phyloP scores from a whole-genome alignment of 306 rosid genomes.

The Argentina anserina region DNA sequence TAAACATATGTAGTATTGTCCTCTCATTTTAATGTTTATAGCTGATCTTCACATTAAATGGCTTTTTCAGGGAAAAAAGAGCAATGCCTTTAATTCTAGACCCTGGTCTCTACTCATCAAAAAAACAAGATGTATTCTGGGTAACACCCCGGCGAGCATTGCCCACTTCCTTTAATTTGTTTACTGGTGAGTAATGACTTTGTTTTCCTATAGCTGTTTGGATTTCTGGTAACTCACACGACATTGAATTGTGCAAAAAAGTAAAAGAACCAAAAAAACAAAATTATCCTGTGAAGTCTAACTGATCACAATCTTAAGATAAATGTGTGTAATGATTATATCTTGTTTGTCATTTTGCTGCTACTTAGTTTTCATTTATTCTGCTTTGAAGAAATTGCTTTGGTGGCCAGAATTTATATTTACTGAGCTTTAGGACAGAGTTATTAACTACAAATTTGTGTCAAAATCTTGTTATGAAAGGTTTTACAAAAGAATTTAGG shows the following conservation, averaged over 20 bases:
- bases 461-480: background rate
- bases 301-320: background rate
- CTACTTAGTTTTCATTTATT: background rate
- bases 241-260: background rate
- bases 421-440: background rate
- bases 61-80: slow-evolving; percentile 61
- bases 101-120: slow-evolving; percentile 76
- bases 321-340: background rate
- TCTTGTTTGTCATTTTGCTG: background rate
- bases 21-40: background rate
- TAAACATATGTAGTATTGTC: slow-evolving; percentile 3
- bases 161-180: slow-evolving; percentile 77
- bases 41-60: slow-evolving; percentile 9
- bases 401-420: background rate
- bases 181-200: slow-evolving; percentile 61
- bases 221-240: background rate
- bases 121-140: slow-evolving; percentile 68
- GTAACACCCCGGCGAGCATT: slow-evolving; percentile 61
- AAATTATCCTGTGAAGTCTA: background rate
- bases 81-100: slow-evolving; percentile 86
- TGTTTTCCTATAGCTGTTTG: slow-evolving; percentile 15
- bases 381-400: background rate
- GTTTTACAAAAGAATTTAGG: background rate
- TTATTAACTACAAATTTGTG: background rate
- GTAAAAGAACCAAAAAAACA: background rate